Base-by-base conservation (phyloP, 306 rosid genomes). In the Pyrus bretschneideri region DNA sequence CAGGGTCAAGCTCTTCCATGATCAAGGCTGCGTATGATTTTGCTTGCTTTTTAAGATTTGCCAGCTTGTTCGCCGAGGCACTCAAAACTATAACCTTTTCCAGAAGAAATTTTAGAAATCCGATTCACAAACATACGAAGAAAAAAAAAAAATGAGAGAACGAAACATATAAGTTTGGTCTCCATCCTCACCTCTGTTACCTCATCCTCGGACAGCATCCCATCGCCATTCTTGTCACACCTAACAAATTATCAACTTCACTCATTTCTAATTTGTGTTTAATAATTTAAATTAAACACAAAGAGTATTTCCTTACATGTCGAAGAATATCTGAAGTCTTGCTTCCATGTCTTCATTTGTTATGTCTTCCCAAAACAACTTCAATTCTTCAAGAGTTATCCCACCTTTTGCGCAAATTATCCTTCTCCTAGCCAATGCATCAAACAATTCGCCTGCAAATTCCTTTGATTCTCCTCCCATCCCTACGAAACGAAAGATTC, bases 211-310 rank as follows among this genome's bases (percentile, higher is more conserved):
- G 96, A 84, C 73, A 94, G 90, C 83, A 78, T 89, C 81, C 98
- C 98, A 83, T 92, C 98, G 8, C 97, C 98, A 82, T 94, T 92
- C 87, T 94, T 94, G 88, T 94, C 98, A 82, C 98, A 92, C 95
- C 98, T 92, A 83, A 64, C 51, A 86, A 54, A 75, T 49, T 55
- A 33, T 62, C 54, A 75, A 42, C 75, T 77, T 85, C 60, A 58
- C 70, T 75, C 59, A 70, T 69, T 22, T 22, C 67, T 49, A 59
- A 21, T 70, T 69, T 72, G 63, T 67, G 11, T 71, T 40, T 45
- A 66, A 13, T 33, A 4, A 12, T 46, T 52, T 15, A 25, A 21
- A 58, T 42, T 67, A 60, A 40, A 19, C 21, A 52, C 18, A 14
- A 9, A 19, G 69, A 52, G 61, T 23, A 65, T 40, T 38, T 71